Evolutionary conservation across 768 basidiomycete species (phyloP), one percentile per base, ranked within the genome.

Genomic region (Lactarius pseudohatsudake): DNA sequence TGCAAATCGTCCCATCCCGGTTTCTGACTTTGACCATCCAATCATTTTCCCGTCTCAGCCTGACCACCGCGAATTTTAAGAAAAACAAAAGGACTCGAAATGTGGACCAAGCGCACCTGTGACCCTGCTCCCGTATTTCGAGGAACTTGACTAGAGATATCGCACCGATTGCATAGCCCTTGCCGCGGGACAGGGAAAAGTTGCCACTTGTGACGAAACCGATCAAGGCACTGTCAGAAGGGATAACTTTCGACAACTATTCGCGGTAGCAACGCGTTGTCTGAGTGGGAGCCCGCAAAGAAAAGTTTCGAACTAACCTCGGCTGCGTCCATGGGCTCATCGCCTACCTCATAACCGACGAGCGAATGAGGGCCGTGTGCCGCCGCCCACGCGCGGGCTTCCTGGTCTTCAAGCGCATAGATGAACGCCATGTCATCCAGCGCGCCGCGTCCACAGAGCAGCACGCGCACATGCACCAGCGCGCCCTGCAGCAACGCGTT

Each of bases 151-250:
- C 72, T 15, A 95, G 73, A 3, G 91, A 79, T 20, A 98, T 76
- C 0, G 88, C 85, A 20, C 88, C 96, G 15, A 97, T 81, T 2
- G 85, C 95, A 71, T 86, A 85, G 0, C 92, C 94, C 65, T 84
- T 78, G 0, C 96, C 96, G 34, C 87, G 83, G 0, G 86, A 82
- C 9, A 98, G 81, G 1, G 95, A 96, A 74, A 84, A 90, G 66
- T 87, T 87, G 0, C 95, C 96, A 2, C 91, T 88, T 0, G 94
- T 93, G 22, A 94, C 81, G 72, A 91, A 92, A 0, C 96, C 96
- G 61, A 96, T 85, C 30, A 91, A 81, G 3, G 77, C 73, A 3
- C 78, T 74, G 57, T 80, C 73, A 1, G 78, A 71, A 6, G 86
- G 80, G 8, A 77, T 74, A 7, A 75, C 68, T 65, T 81, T 78